phyloP scores from a whole-genome alignment of 352 stramenopile genomes.

The Globisporangium carolinianum region DNA sequence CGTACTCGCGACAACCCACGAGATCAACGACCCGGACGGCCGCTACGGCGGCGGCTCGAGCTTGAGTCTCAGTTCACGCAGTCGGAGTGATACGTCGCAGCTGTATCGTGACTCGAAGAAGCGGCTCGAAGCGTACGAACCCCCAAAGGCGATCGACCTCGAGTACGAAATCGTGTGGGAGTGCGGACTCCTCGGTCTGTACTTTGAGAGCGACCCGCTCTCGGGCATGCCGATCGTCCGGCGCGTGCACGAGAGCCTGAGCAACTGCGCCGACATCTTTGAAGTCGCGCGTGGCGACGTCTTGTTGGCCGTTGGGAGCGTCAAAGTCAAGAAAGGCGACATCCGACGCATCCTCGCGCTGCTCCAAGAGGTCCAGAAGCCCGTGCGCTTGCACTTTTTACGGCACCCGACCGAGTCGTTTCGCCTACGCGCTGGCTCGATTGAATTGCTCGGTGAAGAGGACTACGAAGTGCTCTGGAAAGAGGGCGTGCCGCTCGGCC shows the following conservation, averaged over 20 bases:
- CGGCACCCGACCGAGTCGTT: constrained; percentile 71
- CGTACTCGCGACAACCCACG: constrained; percentile 11
- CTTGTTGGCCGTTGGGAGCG: constrained; percentile 64
- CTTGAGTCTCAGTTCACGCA: no score
- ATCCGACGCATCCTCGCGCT: constrained; percentile 71
- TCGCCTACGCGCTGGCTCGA: constrained; percentile 52
- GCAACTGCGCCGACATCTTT: constrained; percentile 82
- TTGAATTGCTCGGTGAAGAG: constrained; percentile 73
- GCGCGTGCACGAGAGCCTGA: constrained; percentile 82
- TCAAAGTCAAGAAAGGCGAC: constrained; percentile 74
- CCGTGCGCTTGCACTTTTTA: constrained; percentile 66
- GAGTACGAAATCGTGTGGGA: constrained; percentile 89
- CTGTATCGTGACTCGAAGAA: constrained; percentile 48
- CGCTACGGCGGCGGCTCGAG: constrained; percentile 20
- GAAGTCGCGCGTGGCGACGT: constrained; percentile 78
- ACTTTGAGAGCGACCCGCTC: constrained; percentile 78
- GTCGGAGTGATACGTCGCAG: constrained; percentile 22
- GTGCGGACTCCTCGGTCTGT: constrained; percentile 71
- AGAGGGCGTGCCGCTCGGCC: constrained; percentile 73
- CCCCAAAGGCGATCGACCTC: constrained; percentile 56
- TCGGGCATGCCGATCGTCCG: constrained; percentile 82
- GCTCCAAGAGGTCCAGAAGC: constrained; percentile 80
- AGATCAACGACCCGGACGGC: constrained; percentile 44
- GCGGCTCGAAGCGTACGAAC: constrained; percentile 53
- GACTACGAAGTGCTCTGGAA: constrained; percentile 86